phyloP scores from a whole-genome alignment of 2,329 filamentous ascomycete genomes.

The Penicillium verrucosum region DNA sequence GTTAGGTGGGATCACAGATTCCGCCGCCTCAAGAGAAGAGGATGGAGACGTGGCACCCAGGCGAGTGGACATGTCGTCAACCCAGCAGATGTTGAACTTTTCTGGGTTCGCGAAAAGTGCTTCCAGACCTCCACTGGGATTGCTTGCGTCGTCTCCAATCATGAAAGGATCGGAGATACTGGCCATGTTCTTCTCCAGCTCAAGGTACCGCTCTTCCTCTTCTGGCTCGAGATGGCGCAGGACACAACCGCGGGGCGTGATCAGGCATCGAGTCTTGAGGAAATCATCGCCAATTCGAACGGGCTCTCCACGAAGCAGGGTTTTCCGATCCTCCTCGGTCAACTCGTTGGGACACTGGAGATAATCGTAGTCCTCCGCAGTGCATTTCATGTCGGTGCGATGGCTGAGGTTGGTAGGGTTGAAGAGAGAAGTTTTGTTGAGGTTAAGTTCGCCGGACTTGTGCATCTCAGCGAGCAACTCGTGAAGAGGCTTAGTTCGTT shows the following conservation, averaged over 20 bases:
- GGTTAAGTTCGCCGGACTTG: conserved; percentile 35
- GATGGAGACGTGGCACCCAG: conserved; percentile 27
- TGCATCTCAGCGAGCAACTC: conserved; percentile 40
- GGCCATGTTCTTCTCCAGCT: conserved; percentile 41
- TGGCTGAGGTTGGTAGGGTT: conserved; percentile 42
- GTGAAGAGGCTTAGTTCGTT: conserved; percentile 39
- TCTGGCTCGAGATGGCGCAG: conserved; percentile 44
- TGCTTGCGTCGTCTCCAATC: conserved; percentile 43
- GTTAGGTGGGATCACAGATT: conserved; percentile 33
- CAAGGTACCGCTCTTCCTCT: conserved; percentile 47
- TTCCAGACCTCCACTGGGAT: conserved; percentile 45
- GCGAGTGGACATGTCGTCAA: conserved; percentile 34
- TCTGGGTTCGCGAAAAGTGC: conserved; percentile 45
- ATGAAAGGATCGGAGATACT: conserved; percentile 33
- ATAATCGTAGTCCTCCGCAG: conserved; percentile 39
- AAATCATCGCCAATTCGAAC: conserved; percentile 38
- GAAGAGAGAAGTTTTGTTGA: conserved; percentile 40
- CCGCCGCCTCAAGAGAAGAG: conserved; percentile 21
- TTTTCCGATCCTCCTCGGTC: conserved; percentile 43
- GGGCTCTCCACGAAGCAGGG: conserved; percentile 41
- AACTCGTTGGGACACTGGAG: conserved; percentile 40
- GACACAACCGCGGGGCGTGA: conserved; percentile 46
- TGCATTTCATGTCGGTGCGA: conserved; percentile 44
- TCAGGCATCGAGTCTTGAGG: conserved; percentile 43
- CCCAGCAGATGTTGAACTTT: conserved; percentile 46